These are phyloP conservation scores for Rhododendron ovatum DNA, from an alignment of 148 eudicot genomes.

Conservation along the genomic window DNA sequence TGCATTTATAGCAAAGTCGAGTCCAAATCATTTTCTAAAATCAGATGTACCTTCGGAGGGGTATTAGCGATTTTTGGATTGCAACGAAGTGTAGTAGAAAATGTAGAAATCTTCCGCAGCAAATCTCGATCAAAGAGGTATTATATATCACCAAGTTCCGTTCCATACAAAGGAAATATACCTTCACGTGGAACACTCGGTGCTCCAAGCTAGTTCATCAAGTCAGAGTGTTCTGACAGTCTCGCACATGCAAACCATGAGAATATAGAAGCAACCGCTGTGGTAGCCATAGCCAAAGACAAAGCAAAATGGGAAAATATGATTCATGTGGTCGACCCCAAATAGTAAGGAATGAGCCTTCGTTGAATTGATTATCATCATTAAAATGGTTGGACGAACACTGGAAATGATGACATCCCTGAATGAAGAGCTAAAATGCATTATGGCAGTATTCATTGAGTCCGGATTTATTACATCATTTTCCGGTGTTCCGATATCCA, in stretches of 20 bases:
- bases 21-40: not conserved
- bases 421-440: not conserved
- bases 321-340: not conserved
- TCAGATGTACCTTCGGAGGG: not conserved
- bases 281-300: not conserved
- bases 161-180: not conserved
- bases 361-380: not conserved
- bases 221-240: not conserved
- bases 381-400: not conserved
- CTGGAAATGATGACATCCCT: not conserved
- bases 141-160: not conserved
- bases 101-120: not conserved
- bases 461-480: not conserved
- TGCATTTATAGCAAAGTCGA: not conserved
- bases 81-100: not conserved
- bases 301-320: not conserved
- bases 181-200: not conserved
- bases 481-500: not conserved
- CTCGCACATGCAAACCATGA: not conserved
- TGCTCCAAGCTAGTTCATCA: not conserved
- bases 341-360: not conserved
- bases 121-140: not conserved
- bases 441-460: not conserved
- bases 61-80: not conserved
- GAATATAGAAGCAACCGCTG: constrained; percentile 1